Conservation (phyloP, 2,329 filamentous ascomycete genomes). For the Hortaea werneckii region DNA sequence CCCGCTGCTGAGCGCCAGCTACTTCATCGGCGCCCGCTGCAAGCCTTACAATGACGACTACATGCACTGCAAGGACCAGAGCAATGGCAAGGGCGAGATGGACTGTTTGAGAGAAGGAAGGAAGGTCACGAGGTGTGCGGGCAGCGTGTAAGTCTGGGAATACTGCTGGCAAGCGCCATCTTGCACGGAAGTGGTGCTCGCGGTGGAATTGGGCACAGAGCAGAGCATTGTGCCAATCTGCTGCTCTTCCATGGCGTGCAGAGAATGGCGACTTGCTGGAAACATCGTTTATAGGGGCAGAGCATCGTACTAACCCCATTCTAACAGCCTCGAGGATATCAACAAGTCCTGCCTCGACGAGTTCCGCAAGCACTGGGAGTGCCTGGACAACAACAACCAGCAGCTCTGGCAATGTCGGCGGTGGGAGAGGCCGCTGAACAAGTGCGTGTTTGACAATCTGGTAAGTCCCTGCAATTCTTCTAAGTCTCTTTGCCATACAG, state of each 20-base stretch:
- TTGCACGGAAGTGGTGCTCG: too few species aligned
- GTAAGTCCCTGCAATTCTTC: slow-evolving; percentile 54
- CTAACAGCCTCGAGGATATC: slow-evolving; percentile 72
- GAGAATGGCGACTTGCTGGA: too few species aligned
- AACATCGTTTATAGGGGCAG: too few species aligned
- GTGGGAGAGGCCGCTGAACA: slow-evolving; percentile 81
- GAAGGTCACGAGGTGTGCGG: slow-evolving; percentile 91
- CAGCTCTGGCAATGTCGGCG: slow-evolving; percentile 92
- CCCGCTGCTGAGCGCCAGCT: slow-evolving; percentile 80
- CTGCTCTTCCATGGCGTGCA: too few species aligned
- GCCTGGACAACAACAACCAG: slow-evolving; percentile 95
- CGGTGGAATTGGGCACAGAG: too few species aligned
- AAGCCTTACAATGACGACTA: slow-evolving; percentile 95
- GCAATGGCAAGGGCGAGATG: slow-evolving; percentile 79
- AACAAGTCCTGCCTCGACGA: slow-evolving; percentile 87
- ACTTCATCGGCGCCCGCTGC: slow-evolving; percentile 96
- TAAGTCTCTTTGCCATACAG: neutral
- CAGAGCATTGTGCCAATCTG: too few species aligned
- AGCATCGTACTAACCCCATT: too few species aligned
- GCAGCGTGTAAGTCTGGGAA: slow-evolving; percentile 68
- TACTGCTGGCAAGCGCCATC: neutral
- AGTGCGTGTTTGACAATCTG: slow-evolving; percentile 91
- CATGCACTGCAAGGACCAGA: slow-evolving; percentile 98
- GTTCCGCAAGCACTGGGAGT: slow-evolving; percentile 91
- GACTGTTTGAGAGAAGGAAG: slow-evolving; percentile 94